Conservation (phyloP, 208 protist species). For the Porcisia hertigi region DNA sequence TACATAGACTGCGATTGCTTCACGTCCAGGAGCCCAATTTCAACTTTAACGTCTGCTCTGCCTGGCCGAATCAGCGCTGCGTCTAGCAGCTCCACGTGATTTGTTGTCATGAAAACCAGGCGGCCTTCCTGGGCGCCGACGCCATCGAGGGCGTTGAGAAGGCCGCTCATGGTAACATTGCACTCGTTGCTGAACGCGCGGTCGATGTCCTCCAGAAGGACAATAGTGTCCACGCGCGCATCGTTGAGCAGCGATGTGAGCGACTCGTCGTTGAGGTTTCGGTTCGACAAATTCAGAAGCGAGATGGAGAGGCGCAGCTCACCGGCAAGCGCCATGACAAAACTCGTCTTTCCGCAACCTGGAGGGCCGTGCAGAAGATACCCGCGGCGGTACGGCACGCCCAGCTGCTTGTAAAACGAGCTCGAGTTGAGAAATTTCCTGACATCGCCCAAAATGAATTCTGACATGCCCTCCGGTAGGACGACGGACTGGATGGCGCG, state of each 20-base stretch:
- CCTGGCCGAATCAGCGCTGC: constrained; percentile 95
- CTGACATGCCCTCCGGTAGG: constrained; percentile 57
- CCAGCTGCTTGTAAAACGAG: constrained; percentile 91
- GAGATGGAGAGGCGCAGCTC: constrained; percentile 92
- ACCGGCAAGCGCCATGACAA: constrained; percentile 93
- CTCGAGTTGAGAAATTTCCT: constrained; percentile 76
- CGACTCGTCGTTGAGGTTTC: constrained; percentile 86
- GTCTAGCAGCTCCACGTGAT: constrained; percentile 95
- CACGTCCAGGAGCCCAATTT: constrained; percentile 71
- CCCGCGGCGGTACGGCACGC: constrained; percentile 95
- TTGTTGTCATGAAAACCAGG: constrained; percentile 98
- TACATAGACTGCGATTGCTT: constrained; percentile 86
- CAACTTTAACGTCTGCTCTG: constrained; percentile 92
- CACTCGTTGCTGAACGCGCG: constrained; percentile 89
- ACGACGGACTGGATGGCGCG: constrained; percentile 92
- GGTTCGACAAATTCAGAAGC: constrained; percentile 91
- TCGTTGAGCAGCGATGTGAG: constrained; percentile 88
- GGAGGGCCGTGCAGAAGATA: constrained; percentile 95
- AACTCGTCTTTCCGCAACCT: constrained; percentile 94
- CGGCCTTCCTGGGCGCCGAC: constrained; percentile 94
- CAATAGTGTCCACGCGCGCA: constrained; percentile 80
- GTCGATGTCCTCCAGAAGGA: constrained; percentile 97
- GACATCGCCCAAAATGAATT: constrained; percentile 80
- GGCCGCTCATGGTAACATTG: constrained; percentile 93
- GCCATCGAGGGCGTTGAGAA: constrained; percentile 97